Percentiles rank a stretch among this genome's conserved stretches.
These are phyloP conservation scores for Funneliformis mosseae DNA, from an alignment of 192 early-diverging fungal genomes.

Conservation along the genomic window DNA sequence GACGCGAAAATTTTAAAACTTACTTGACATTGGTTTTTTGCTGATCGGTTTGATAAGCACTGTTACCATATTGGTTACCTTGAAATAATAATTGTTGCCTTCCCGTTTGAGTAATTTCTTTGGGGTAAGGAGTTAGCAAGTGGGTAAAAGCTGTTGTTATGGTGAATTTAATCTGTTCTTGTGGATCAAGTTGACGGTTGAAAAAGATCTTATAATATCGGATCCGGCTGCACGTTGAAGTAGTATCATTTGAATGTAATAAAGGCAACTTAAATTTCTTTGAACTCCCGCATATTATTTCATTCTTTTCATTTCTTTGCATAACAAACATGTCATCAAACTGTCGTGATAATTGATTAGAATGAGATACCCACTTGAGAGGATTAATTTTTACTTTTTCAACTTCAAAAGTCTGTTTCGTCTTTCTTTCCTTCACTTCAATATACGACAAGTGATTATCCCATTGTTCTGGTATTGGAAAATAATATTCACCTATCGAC, in stretches of 20 bases:
- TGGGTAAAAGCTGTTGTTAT: conserved; percentile 54
- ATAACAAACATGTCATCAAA: neutral
- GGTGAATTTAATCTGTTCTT: conserved; percentile 62
- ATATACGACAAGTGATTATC: conserved; percentile 43
- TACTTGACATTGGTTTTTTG: conserved; percentile 82
- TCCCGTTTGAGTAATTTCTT: conserved; percentile 59
- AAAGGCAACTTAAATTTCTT: neutral
- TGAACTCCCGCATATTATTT: neutral
- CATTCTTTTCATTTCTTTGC: neutral
- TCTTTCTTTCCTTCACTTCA: conserved; percentile 47
- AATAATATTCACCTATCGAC: conserved; percentile 50
- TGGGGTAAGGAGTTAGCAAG: conserved; percentile 55
- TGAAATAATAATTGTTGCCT: conserved; percentile 67
- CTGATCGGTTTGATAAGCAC: conserved; percentile 69
- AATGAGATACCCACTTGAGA: conserved; percentile 17
- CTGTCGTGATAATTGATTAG: neutral
- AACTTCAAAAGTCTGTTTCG: conserved; percentile 41
- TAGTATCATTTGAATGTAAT: neutral
- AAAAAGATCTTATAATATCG: conserved; percentile 56
- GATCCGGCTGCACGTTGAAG: conserved; percentile 31
- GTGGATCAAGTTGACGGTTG: conserved; percentile 48
- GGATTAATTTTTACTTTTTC: conserved; percentile 37
- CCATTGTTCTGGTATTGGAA: conserved; percentile 41
- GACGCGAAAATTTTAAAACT: conserved; percentile 25
- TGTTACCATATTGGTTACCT: conserved; percentile 62